These are phyloP conservation scores for Pseudocercospora eumusae DNA, from an alignment of 2,329 filamentous ascomycete genomes.

Conservation along the genomic window DNA sequence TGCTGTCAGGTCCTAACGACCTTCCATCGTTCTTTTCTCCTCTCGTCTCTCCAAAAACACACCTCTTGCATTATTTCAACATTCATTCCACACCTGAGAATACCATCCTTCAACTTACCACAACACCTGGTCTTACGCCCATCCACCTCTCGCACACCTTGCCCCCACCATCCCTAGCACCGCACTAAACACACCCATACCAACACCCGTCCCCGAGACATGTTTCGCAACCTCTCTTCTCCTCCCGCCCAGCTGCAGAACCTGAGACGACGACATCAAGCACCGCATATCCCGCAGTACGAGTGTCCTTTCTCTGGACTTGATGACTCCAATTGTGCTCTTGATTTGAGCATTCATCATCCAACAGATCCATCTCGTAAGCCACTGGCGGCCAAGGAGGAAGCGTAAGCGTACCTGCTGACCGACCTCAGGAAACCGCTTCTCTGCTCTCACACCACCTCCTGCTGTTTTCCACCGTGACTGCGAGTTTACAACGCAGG, in stretches of 20 bases:
- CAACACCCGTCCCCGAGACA: slow-evolving; percentile 17
- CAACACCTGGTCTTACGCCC: slow-evolving; percentile 11
- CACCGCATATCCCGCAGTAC: slow-evolving; percentile 17
- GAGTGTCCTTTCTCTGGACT: slow-evolving; percentile 19
- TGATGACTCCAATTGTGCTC: slow-evolving; percentile 16
- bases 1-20: background rate
- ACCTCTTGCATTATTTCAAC: background rate
- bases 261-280: slow-evolving; percentile 25
- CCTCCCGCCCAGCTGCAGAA: slow-evolving; percentile 17
- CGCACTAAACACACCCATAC: slow-evolving; percentile 17
- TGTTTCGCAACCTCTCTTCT: slow-evolving; percentile 30
- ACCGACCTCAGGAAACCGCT: slow-evolving; percentile 33
- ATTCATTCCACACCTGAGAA: slow-evolving; percentile 8
- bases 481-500: slow-evolving; percentile 19
- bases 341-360: slow-evolving; percentile 37
- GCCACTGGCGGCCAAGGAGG: background rate
- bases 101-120: slow-evolving; percentile 8
- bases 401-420: background rate
- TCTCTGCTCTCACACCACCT: slow-evolving; percentile 29
- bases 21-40: slow-evolving; percentile 2
- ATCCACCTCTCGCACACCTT: slow-evolving; percentile 17
- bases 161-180: slow-evolving; percentile 23
- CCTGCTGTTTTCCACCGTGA: slow-evolving; percentile 21
- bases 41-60: background rate
- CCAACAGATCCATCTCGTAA: slow-evolving; percentile 13